Conservation (phyloP, 2,329 filamentous ascomycete genomes). For the Hortaea werneckii region DNA sequence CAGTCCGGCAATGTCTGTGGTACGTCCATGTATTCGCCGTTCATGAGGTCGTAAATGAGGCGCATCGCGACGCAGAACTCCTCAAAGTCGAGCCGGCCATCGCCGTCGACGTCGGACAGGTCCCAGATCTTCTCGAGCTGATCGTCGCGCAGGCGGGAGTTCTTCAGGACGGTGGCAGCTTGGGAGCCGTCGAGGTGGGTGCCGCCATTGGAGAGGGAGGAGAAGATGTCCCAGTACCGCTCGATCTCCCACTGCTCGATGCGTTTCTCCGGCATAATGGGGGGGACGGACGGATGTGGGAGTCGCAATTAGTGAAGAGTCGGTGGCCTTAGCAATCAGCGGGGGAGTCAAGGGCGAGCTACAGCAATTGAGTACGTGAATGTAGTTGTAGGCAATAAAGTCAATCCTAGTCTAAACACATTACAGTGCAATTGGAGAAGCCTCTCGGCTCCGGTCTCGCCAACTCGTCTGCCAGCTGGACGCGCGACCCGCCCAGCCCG, state of each 20-base stretch:
- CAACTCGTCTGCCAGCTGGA: too few species aligned
- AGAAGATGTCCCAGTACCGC: constrained; percentile 73
- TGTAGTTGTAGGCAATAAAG: too few species aligned
- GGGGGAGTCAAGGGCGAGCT: not conserved
- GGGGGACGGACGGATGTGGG: not conserved
- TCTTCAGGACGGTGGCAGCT: constrained; percentile 62
- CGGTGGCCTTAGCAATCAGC: not conserved
- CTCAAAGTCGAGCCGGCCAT: constrained; percentile 96
- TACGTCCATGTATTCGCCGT: constrained; percentile 89
- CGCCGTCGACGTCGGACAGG: constrained; percentile 90
- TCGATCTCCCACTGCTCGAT: constrained; percentile 68
- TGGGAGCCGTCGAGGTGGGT: constrained; percentile 58
- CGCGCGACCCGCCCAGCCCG: too few species aligned
- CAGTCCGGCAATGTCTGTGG: constrained; percentile 80
- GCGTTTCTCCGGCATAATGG: constrained; percentile 29
- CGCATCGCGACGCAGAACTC: constrained; percentile 99
- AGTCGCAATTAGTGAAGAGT: not conserved
- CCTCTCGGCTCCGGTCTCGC: too few species aligned
- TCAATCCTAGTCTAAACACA: too few species aligned
- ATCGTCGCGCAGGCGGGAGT: constrained; percentile 60
- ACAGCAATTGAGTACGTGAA: too few species aligned
- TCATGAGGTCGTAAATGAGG: constrained; percentile 92
- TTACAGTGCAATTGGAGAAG: too few species aligned
- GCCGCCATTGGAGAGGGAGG: constrained; percentile 54
- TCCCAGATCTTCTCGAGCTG: constrained; percentile 98